phyloP scores from a whole-genome alignment of 139 green algal genomes.

The Haematococcus sp. region DNA sequence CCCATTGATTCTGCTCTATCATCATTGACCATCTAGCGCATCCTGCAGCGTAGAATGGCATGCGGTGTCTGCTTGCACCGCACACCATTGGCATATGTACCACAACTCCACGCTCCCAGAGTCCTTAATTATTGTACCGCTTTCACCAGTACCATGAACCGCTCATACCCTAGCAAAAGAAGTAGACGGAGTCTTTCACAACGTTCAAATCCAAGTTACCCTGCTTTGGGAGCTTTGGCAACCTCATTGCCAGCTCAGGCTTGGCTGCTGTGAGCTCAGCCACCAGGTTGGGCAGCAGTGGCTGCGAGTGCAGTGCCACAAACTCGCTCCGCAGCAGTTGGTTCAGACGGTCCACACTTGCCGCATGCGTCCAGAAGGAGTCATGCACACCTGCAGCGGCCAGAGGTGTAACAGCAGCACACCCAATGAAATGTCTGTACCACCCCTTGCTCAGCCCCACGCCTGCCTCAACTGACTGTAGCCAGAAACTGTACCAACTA shows the following conservation, averaged over 20 bases:
- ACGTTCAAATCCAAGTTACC: conserved; percentile 73
- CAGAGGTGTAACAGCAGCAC: neutral
- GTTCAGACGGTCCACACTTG: conserved; percentile 73
- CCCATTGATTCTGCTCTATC: too few species aligned
- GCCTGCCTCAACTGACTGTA: too few species aligned
- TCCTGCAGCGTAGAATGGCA: too few species aligned
- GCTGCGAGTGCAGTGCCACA: conserved; percentile 77
- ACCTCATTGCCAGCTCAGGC: conserved; percentile 23
- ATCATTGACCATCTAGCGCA: too few species aligned
- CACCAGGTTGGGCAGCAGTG: conserved; percentile 79
- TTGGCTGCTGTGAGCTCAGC: conserved; percentile 11
- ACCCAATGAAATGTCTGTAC: too few species aligned
- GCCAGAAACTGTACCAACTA: neutral
- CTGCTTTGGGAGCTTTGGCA: conserved; percentile 61
- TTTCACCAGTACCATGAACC: too few species aligned
- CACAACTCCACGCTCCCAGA: too few species aligned
- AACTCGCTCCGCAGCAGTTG: conserved; percentile 84
- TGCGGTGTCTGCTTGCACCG: too few species aligned
- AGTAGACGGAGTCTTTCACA: conserved; percentile 77
- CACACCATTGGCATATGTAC: too few species aligned
- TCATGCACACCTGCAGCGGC: conserved; percentile 95
- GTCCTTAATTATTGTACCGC: too few species aligned
- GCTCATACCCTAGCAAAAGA: too few species aligned
- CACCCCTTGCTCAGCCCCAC: too few species aligned
- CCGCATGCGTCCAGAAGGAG: conserved; percentile 98